Percentiles rank a stretch among this genome's conserved stretches.
Evolutionary conservation across 345 rosid genomes (phyloP).

Genomic region (Erodium maritimum): DNA sequence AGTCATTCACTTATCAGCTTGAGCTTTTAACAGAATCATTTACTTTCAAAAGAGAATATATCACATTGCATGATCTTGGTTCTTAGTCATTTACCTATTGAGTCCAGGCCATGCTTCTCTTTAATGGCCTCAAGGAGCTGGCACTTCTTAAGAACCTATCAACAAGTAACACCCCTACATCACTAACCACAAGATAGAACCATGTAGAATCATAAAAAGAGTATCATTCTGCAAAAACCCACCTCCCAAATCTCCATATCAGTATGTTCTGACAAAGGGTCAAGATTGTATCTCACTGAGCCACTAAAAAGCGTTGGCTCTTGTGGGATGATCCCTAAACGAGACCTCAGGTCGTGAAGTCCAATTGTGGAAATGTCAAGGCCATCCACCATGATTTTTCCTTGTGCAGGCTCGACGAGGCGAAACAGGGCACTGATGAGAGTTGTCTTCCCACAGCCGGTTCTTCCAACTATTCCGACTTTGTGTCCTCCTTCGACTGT

Average conservation of each 20-base stretch:
- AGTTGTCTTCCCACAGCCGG: slow-evolving; percentile 62
- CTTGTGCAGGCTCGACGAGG: slow-evolving; percentile 45
- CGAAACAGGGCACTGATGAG: slow-evolving; percentile 45
- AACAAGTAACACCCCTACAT: background rate
- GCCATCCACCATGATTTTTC: slow-evolving; percentile 40
- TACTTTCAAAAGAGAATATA: no score
- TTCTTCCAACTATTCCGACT: slow-evolving; percentile 62
- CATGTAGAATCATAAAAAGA: no score
- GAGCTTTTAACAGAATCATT: no score
- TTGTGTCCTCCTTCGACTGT: slow-evolving; percentile 41
- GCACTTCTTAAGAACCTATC: slow-evolving; percentile 30
- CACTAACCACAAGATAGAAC: background rate
- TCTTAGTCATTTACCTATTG: slow-evolving; percentile 13
- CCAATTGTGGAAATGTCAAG: slow-evolving; percentile 42
- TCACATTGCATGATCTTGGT: background rate
- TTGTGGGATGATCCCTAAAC: slow-evolving; percentile 54
- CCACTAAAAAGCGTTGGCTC: slow-evolving; percentile 60
- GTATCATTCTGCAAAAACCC: background rate
- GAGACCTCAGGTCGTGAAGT: slow-evolving; percentile 49
- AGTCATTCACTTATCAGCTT: no score
- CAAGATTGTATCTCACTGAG: slow-evolving; percentile 52
- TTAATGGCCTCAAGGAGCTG: slow-evolving; percentile 27
- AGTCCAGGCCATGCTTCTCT: slow-evolving; percentile 24
- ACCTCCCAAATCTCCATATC: slow-evolving; percentile 48
- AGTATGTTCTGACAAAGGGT: slow-evolving; percentile 28